Evolutionary conservation across 2,329 filamentous ascomycete genomes (phyloP), one percentile per base, ranked within the genome.

Genomic region (Cladosporium oxysporum): DNA sequence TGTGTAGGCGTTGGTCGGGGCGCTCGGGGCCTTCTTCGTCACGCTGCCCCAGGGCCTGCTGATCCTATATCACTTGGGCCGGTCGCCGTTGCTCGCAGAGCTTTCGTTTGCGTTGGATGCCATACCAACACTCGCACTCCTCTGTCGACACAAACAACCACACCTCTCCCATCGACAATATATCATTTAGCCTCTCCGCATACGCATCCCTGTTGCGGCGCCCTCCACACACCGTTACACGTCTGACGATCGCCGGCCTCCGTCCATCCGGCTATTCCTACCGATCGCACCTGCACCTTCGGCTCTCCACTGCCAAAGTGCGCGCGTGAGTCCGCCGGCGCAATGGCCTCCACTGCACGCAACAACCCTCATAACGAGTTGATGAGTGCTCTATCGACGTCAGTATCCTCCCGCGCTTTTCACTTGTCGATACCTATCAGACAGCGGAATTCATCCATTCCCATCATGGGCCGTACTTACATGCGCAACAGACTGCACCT

Each of bases 371-470:
- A 77, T 67, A 71, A 77, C 50, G 80, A 83, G 70, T 76, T 84
- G 52, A 78, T 81, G 75, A 78, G 76, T 62, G 80, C 80, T 47
- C 74, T 84, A 52, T 79, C 80, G 69, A 81, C 80, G 82, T 83
- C 77, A 73, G 81, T 73, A 62, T 66, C 31, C 50, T 63, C 59
- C 62, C 64, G 61, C 52, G 63, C 50, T 49, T 26, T 31, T 47
- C 62, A 58, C 44, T 66, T 62, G 49, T 62, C 49, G 28, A 52
- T 29, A 31, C 28, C 58, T 33, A 55, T 33, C 49, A 62, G 55
- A 44, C 76, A 66, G 41, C 53, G 55, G 35, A 61, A 44, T 52
- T 50, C 35, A 47, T 47, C 29, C 35, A 57, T 29, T 57, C 35
- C 35, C 57, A 35, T 67, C 66, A 72, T 70, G 69, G 67, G 68